Evolutionary conservation across 106 monocot species (phyloP).

Genomic region (Gastrodia elata): DNA sequence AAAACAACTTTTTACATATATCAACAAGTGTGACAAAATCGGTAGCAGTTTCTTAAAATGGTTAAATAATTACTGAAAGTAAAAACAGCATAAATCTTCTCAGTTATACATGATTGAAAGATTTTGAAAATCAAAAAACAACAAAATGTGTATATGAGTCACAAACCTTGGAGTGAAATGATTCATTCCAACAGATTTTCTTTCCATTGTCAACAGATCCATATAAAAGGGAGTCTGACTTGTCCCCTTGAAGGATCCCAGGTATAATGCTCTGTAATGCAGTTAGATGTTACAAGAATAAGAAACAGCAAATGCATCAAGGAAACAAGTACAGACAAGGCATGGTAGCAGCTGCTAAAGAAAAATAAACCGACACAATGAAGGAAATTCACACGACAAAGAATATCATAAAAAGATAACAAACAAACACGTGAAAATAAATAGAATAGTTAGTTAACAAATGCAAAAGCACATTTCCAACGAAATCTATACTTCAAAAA

Average conservation of each 20-base stretch:
- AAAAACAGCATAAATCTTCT: not conserved
- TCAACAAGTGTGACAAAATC: not conserved
- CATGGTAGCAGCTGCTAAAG: not conserved
- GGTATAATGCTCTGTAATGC: constrained; percentile 90
- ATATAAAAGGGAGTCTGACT: constrained; percentile 92
- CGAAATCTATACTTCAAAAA: not conserved
- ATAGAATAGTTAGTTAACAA: not conserved
- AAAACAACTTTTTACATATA: too few species aligned
- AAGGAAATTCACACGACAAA: not conserved
- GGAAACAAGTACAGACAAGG: not conserved
- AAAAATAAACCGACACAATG: not conserved
- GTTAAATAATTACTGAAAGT: not conserved
- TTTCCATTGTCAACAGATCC: constrained; percentile 99
- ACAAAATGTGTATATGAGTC: not conserved
- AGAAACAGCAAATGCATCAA: not conserved
- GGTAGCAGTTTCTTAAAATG: not conserved
- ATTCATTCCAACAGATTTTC: constrained; percentile 93
- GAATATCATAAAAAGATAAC: not conserved
- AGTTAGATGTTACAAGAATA: not conserved
- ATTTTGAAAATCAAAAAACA: not conserved
- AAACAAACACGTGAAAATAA: not conserved
- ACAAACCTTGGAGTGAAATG: constrained; percentile 89
- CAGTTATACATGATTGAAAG: not conserved
- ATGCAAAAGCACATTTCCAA: not conserved
- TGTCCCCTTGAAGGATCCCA: constrained; percentile 99